A percentile compares a stretch with the other conserved stretches of the same genome.
phyloP scores from a whole-genome alignment of 441 rosid genomes.

The Erysimum cheiri region DNA sequence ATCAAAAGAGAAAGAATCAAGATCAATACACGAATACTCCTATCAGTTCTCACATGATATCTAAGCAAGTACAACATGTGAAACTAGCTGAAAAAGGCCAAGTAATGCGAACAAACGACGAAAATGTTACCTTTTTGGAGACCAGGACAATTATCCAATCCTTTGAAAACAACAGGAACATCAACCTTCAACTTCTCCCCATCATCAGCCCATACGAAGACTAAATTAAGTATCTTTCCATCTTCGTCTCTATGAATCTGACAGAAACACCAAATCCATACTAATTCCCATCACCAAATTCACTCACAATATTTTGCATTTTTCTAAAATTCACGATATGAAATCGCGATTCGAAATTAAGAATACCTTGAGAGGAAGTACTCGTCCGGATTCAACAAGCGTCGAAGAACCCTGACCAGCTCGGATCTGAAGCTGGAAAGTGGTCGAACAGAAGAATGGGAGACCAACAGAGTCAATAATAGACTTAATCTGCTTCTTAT shows the following conservation, averaged over 20 bases:
- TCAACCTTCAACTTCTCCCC: conserved; percentile 73
- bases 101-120: background rate
- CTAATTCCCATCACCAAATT: background rate
- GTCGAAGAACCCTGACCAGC: conserved; percentile 84
- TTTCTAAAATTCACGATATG: background rate
- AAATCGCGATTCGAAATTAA: background rate
- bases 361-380: conserved; percentile 77
- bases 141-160: conserved; percentile 75
- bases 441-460: conserved; percentile 86
- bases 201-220: conserved; percentile 87
- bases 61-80: background rate
- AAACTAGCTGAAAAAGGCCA: background rate
- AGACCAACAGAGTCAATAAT: conserved; percentile 67
- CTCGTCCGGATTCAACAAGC: conserved; percentile 83
- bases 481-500: conserved; percentile 78
- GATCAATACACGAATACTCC: conserved; percentile 13
- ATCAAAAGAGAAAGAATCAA: conserved; percentile 5
- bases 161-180: conserved; percentile 84
- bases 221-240: conserved; percentile 82
- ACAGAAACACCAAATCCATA: background rate
- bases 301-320: conserved; percentile 9
- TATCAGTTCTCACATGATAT: background rate
- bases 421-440: conserved; percentile 83
- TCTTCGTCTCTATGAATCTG: conserved; percentile 84
- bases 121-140: conserved; percentile 69